Conservation (phyloP, 2,329 filamentous ascomycete species). For the Fusarium sp. region DNA sequence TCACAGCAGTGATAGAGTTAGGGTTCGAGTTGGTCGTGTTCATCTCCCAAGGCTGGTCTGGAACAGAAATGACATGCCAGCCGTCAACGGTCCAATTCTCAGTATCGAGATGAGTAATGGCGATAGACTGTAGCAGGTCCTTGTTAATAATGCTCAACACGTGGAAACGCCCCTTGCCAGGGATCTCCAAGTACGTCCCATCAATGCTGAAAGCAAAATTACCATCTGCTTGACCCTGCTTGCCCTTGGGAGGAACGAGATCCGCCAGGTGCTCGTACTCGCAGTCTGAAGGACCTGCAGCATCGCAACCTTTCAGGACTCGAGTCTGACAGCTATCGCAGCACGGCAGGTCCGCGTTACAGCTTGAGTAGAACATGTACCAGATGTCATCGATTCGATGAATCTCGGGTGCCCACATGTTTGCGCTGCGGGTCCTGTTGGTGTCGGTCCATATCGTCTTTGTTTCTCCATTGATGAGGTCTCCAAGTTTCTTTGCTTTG, state of each 20-base stretch:
- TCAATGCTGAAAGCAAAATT: slow-evolving; percentile 26
- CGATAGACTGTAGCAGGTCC: slow-evolving; percentile 11
- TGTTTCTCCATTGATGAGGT: slow-evolving; percentile 9
- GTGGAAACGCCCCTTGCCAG: slow-evolving; percentile 9
- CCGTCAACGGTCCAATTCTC: slow-evolving; percentile 16
- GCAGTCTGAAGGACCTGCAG: slow-evolving; percentile 11
- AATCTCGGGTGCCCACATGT: slow-evolving; percentile 28
- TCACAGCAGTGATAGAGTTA: slow-evolving; percentile 1
- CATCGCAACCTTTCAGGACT: slow-evolving; percentile 11
- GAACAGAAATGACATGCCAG: slow-evolving; percentile 24
- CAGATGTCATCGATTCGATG: slow-evolving; percentile 19
- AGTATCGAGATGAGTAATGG: slow-evolving; percentile 16
- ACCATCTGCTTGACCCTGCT: background rate
- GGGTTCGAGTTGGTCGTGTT: slow-evolving; percentile 15
- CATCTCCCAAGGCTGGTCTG: slow-evolving; percentile 21
- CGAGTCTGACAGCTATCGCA: slow-evolving; percentile 24
- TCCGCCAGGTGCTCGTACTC: slow-evolving; percentile 17
- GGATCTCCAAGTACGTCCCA: slow-evolving; percentile 22
- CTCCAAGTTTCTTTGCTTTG: background rate
- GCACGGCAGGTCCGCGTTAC: slow-evolving; percentile 6
- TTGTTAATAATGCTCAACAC: slow-evolving; percentile 20
- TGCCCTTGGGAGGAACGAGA: slow-evolving; percentile 9
- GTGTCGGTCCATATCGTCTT: slow-evolving; percentile 27
- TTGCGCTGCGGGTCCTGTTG: slow-evolving; percentile 19
- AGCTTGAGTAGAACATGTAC: slow-evolving; percentile 30